Percentiles rank a stretch among this genome's conserved stretches.
These are phyloP conservation scores for Penicillium occitanis DNA, from an alignment of 2,329 filamentous ascomycete genomes.

Conservation along the genomic window DNA sequence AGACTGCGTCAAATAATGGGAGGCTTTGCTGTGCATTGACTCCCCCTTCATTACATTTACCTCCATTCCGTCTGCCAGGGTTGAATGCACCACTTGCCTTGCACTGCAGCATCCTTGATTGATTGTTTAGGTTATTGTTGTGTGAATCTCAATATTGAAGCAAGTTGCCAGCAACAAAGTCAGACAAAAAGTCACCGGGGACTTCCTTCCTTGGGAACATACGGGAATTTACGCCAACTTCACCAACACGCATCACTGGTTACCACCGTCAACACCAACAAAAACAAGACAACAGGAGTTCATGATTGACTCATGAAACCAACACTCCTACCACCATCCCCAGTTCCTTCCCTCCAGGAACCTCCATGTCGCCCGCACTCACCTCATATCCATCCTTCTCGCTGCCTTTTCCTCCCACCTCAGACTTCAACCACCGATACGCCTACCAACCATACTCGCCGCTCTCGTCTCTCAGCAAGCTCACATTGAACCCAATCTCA, in stretches of 20 bases:
- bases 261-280: neutral
- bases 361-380: conserved; percentile 17
- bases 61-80: conserved; percentile 33
- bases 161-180: neutral
- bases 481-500: conserved; percentile 18
- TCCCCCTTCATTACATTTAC: conserved; percentile 34
- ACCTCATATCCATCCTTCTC: conserved; percentile 27
- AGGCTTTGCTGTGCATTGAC: conserved; percentile 20
- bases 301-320: conserved; percentile 19
- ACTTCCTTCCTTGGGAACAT: conserved; percentile 22
- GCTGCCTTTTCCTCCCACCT: conserved; percentile 30
- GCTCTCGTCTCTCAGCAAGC: conserved; percentile 21
- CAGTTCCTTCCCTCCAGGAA: conserved; percentile 23
- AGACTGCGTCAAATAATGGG: conserved; percentile 12
- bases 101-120: conserved; percentile 16
- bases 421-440: conserved; percentile 25
- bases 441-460: conserved; percentile 20
- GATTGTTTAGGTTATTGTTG: neutral
- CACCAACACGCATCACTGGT: neutral
- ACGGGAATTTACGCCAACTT: neutral
- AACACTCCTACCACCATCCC: conserved; percentile 17
- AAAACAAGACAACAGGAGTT: neutral
- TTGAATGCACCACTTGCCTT: conserved; percentile 27
- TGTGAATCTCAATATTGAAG: neutral
- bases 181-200: neutral